Percentiles rank a stretch among this genome's conserved stretches.
Conservation (phyloP, 129 eudicot genomes). For the Calendula officinalis region DNA sequence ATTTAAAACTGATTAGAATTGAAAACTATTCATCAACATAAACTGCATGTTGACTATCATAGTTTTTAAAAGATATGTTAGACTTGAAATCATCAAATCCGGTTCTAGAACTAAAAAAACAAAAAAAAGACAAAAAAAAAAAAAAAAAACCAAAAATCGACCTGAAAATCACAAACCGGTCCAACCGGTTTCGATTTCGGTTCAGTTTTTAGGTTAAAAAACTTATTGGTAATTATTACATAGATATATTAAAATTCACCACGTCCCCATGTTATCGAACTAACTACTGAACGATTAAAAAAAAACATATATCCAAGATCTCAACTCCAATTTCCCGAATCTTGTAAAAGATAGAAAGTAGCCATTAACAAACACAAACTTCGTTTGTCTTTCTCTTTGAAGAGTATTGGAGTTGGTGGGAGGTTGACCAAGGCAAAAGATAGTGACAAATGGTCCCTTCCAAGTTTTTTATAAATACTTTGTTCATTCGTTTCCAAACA, state of each 20-base stretch:
- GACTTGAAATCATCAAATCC: too few relatives aligned
- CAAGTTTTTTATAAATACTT: neutral
- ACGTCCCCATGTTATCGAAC: neutral
- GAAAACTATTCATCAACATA: too few relatives aligned
- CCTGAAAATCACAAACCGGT: too few relatives aligned
- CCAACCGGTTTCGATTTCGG: too few relatives aligned
- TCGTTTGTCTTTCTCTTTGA: conserved; percentile 14
- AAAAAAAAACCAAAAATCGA: neutral
- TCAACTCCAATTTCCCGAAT: neutral
- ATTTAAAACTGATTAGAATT: too few relatives aligned
- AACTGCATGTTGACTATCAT: too few relatives aligned
- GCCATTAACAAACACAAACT: conserved; percentile 19
- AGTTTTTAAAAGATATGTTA: too few relatives aligned
- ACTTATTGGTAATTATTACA: too few relatives aligned
- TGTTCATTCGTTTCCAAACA: neutral
- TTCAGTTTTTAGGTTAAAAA: neutral
- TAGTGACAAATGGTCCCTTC: conserved; percentile 23
- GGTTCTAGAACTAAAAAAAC: too few relatives aligned
- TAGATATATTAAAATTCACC: neutral
- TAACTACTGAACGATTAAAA: neutral
- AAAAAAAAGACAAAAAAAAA: neutral
- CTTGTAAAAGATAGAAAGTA: neutral
- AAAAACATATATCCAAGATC: neutral
- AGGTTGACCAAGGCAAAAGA: conserved; percentile 29
- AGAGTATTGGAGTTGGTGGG: conserved; percentile 13